These are phyloP conservation scores for Entonaema liquescens DNA, from an alignment of 495 filamentous ascomycete genomes.

Conservation along the genomic window DNA sequence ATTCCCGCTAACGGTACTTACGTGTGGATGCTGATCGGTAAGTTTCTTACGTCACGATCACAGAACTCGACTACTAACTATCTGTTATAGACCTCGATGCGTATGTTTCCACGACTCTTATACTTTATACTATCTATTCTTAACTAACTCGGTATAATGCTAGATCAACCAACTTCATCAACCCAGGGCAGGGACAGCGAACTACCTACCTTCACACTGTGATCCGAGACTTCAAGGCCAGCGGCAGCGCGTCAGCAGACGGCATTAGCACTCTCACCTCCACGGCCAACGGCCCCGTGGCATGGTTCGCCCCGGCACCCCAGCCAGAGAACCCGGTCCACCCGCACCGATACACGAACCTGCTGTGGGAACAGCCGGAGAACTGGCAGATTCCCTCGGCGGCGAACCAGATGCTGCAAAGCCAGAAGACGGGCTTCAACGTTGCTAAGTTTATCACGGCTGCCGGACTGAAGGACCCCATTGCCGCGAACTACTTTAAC, in stretches of 20 bases:
- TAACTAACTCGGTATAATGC: background rate
- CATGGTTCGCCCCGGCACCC: conserved; percentile 54
- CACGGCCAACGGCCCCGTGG: conserved; percentile 47
- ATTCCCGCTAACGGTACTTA: conserved; percentile 51
- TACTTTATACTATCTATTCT: background rate
- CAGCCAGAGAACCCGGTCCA: conserved; percentile 54
- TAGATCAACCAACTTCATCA: conserved; percentile 52
- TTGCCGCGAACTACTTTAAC: conserved; percentile 56
- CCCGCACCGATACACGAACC: conserved; percentile 57
- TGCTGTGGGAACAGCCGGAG: conserved; percentile 53
- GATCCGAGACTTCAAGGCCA: conserved; percentile 55
- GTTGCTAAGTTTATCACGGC: conserved; percentile 52
- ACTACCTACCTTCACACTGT: conserved; percentile 57
- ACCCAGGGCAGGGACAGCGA: conserved; percentile 46
- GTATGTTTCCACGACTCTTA: conserved; percentile 39
- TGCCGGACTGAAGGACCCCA: conserved; percentile 47
- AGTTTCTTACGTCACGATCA: conserved; percentile 4
- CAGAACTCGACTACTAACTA: conserved; percentile 11
- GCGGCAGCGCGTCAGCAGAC: conserved; percentile 37
- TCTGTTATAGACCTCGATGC: conserved; percentile 49
- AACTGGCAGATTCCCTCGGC: conserved; percentile 49
- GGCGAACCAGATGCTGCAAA: conserved; percentile 45
- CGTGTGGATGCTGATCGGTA: conserved; percentile 58
- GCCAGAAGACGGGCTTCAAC: conserved; percentile 52
- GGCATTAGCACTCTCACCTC: conserved; percentile 51